Evolutionary conservation across 2,329 filamentous ascomycete genomes (phyloP).

Genomic region (Aspergillus niger): DNA sequence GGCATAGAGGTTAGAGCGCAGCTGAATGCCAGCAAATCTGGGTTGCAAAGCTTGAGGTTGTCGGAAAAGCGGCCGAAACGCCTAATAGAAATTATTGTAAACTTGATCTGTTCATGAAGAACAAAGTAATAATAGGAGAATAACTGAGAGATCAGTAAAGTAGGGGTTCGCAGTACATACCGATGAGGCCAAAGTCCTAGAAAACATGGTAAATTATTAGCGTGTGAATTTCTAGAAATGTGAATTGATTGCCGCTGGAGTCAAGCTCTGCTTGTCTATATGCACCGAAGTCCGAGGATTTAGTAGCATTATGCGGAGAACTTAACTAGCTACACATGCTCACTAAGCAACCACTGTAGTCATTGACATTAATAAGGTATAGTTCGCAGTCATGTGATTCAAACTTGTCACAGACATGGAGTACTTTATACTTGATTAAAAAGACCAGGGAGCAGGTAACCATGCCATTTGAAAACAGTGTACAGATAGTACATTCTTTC

Average conservation of each 20-base stretch:
- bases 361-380: background rate
- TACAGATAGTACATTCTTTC: no score
- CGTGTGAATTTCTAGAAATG: background rate
- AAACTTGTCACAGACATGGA: background rate
- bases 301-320: background rate
- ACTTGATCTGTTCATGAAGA: constrained; percentile 6
- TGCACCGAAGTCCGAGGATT: constrained; percentile 5
- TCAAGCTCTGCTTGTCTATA: background rate
- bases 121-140: background rate
- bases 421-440: no score
- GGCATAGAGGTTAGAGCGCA: constrained; percentile 38
- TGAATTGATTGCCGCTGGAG: background rate
- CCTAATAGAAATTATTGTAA: constrained; percentile 21
- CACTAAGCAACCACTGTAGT: background rate
- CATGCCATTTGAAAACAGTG: no score
- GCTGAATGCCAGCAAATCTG: constrained; percentile 35
- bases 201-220: constrained; percentile 30
- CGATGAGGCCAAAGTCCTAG: constrained; percentile 24
- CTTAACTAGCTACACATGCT: background rate
- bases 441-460: no score
- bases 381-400: background rate
- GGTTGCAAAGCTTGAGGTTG: constrained; percentile 26
- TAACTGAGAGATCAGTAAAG: background rate
- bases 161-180: constrained; percentile 14
- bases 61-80: constrained; percentile 34